phyloP scores from a whole-genome alignment of 805 yeast genomes.

The Saturnispora hagleri region DNA sequence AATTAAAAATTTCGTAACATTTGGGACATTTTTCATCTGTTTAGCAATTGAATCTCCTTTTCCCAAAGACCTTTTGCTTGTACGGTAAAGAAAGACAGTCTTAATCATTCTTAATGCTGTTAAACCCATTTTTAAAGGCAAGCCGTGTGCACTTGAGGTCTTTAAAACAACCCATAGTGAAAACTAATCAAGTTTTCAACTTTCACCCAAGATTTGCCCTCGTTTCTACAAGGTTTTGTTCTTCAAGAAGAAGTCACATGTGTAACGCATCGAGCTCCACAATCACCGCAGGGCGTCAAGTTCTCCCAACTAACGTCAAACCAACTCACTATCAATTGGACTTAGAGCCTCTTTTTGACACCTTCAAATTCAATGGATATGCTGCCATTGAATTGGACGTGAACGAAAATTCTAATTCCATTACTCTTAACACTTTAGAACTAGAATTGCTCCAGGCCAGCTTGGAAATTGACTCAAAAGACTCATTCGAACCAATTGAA shows the following conservation, averaged over 20 bases:
- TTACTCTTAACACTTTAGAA: slow-evolving; percentile 36
- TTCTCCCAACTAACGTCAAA: slow-evolving; percentile 42
- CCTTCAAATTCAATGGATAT: slow-evolving; percentile 42
- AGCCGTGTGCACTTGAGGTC: not conserved
- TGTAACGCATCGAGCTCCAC: slow-evolving; percentile 1
- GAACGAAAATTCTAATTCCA: slow-evolving; percentile 34
- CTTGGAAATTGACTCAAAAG: slow-evolving; percentile 13
- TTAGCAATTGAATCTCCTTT: not conserved
- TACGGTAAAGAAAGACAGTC: not conserved
- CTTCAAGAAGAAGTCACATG: slow-evolving; percentile 3
- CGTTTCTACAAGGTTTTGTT: slow-evolving; percentile 2
- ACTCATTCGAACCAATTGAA: slow-evolving; percentile 16
- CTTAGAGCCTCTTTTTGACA: slow-evolving; percentile 29
- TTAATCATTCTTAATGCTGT: not conserved
- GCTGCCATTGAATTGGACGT: slow-evolving; percentile 45
- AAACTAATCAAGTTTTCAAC: not conserved
- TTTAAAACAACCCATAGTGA: not conserved
- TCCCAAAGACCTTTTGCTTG: not conserved
- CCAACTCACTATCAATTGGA: slow-evolving; percentile 71
- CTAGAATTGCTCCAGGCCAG: slow-evolving; percentile 19
- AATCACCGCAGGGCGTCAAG: slow-evolving; percentile 19
- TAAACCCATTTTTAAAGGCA: not conserved
- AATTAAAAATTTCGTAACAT: not conserved
- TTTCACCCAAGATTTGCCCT: slow-evolving; percentile 1
- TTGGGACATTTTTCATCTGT: not conserved